Conservation (phyloP, 768 basidiomycete genomes). For the Gautieria morchelliformis region DNA sequence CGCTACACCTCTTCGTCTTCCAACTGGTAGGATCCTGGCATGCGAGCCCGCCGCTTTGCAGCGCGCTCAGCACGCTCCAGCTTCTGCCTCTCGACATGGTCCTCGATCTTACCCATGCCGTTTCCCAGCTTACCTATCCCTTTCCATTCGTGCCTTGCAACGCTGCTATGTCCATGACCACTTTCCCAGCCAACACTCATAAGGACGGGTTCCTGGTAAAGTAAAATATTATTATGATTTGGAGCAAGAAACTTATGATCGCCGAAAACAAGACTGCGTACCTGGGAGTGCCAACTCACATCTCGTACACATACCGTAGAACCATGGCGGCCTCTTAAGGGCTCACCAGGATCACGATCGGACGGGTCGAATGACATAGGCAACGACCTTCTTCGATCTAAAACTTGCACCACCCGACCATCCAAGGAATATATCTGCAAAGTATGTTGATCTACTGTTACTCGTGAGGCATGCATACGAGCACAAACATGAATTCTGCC, state of each 20-base stretch:
- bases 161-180: constrained; percentile 48
- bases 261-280: constrained; percentile 20
- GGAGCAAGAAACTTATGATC: not conserved
- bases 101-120: constrained; percentile 49
- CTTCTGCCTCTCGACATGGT: constrained; percentile 55
- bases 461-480: not conserved
- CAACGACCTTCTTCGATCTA: constrained; percentile 69
- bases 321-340: constrained; percentile 19
- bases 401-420: constrained; percentile 70
- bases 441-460: not conserved
- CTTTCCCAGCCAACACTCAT: constrained; percentile 90
- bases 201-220: constrained; percentile 65
- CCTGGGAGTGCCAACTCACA: constrained; percentile 89
- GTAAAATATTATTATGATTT: too few relatives aligned
- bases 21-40: constrained; percentile 1
- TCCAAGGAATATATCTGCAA: constrained; percentile 90
- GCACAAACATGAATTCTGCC: constrained; percentile 68
- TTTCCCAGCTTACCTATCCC: constrained; percentile 63
- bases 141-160: constrained; percentile 96
- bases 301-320: constrained; percentile 67
- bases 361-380: constrained; percentile 71
- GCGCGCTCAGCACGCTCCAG: constrained; percentile 23
- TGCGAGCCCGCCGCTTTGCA: not conserved
- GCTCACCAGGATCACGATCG: constrained; percentile 36
- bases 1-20: not conserved